These are phyloP conservation scores for Mucor irregularis DNA, from an alignment of 371 early-diverging fungal species.

Conservation along the genomic window DNA sequence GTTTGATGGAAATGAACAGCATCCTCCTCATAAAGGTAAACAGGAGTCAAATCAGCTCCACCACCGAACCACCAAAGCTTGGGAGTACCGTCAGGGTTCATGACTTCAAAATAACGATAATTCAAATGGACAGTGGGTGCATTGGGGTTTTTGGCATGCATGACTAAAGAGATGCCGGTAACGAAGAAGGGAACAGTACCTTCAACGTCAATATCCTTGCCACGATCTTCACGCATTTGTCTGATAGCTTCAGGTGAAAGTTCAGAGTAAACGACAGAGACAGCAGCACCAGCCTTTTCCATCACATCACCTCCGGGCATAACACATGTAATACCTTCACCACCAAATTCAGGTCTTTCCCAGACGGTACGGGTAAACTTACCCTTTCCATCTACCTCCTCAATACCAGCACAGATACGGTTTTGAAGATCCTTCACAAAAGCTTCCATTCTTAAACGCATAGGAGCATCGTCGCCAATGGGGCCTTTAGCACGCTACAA, in stretches of 20 bases:
- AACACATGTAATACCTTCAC: constrained; percentile 92
- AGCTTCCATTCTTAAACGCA: constrained; percentile 83
- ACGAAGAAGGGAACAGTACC: constrained; percentile 77
- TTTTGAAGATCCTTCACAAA: constrained; percentile 80
- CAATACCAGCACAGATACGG: constrained; percentile 57
- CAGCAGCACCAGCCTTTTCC: constrained; percentile 95
- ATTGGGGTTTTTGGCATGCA: constrained; percentile 94
- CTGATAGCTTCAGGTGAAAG: constrained; percentile 72
- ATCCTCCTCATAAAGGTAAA: constrained; percentile 80
- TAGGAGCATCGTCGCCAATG: constrained; percentile 47
- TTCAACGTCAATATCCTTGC: constrained; percentile 48
- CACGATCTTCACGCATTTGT: constrained; percentile 80
- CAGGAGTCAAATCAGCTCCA: constrained; percentile 83
- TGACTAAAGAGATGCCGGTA: constrained; percentile 89
- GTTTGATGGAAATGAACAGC: constrained; percentile 78
- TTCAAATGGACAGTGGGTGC: constrained; percentile 96
- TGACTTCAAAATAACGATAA: constrained; percentile 96
- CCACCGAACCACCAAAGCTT: constrained; percentile 89
- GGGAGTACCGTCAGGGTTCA: constrained; percentile 58
- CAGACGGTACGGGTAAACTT: constrained; percentile 77
- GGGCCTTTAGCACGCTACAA: constrained; percentile 23
- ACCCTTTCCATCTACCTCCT: constrained; percentile 62
- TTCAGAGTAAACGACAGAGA: constrained; percentile 78
- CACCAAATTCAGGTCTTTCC: constrained; percentile 80
- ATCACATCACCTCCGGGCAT: constrained; percentile 89